Base-by-base conservation (phyloP, 805 yeast species). In the Saccharomycopsis amapae region DNA sequence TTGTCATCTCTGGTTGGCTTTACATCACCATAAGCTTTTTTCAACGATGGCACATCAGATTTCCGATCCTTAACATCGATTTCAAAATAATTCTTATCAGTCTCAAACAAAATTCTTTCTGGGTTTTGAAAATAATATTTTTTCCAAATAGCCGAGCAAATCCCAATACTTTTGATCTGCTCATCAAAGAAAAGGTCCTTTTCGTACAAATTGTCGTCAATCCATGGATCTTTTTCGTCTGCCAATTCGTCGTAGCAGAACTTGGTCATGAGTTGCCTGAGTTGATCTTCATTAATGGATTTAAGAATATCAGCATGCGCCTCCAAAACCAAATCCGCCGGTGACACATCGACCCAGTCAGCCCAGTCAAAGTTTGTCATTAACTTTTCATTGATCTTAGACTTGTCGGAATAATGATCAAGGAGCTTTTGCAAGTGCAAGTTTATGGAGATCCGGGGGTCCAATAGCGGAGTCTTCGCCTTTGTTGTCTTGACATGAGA, bases 331-430 rank as follows among this genome's bases (percentile, higher is more conserved):
- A 62, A 55, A 22, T 54, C 53, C 3, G 61, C 61, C 3, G 56
- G 56, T 3, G 55, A 46, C 2, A 56, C 38, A 40, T 61, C 63
- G 13, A 54, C 53, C 64, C 64, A 61, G 40, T 58, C 65, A 38
- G 58, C 61, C 69, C 66, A 64, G 54, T 64, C 60, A 49, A 56
- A 55, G 9, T 49, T 40, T 24, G 31, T 39, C 10, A 34, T 24
- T 4, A 17, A 38, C 12, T 17, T 22, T 22, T 25, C 15, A 26
- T 44, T 36, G 15, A 39, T 32, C 19, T 36, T 32, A 17, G 31
- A 18, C 4, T 15, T 13, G 10, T 28, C 24, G 12, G 38, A 22
- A 33, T 48, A 48, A 36, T 28, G 39, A n/a, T 33, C 15, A 6
- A 25, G 13, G 18, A 48, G 36, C 5, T 36, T 15, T 22, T 44